Base-by-base conservation (phyloP, 2,329 filamentous ascomycete species). In the Sphaerulina musiva region DNA sequence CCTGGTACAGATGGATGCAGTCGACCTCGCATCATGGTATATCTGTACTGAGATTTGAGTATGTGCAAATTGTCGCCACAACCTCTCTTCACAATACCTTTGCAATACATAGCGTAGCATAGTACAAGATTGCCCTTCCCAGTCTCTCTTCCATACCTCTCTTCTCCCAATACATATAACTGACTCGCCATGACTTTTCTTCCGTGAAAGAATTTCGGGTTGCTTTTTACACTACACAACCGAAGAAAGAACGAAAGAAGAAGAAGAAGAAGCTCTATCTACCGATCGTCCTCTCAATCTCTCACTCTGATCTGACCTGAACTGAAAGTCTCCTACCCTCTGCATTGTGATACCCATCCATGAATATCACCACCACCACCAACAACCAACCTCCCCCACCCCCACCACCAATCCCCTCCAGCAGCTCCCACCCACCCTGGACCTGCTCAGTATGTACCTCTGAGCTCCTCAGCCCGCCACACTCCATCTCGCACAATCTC, bases 371-470 rank as follows among this genome's bases (percentile, higher is more conserved):
- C 34, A n/a, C 7, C 34, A 10, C 10, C 4, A 11, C 48, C 48
- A 38, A 20, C 45, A 23, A 42, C 48, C 1, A 40, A 0, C 34
- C 34, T 8, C 10, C 32, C 4, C 34, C 34, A 10, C 10, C 34
- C 3, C 34, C 34, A 11, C 10, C 10, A 11, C 48, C 48, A 38
- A 20, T 51, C 23, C 41, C 48, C 2, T 51, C 48, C 14, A 46
- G 48, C 48, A 51, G 48, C 29, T 20, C 40, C 3, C 14, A 12
- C 3, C 48, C 41, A 14, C 46, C 48, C 12, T 51, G 48, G 48
- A 53, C 45, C 3, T 53, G 51, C 31, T 34, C 44, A 20, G 51
- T 53, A 5, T 53, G 51, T 29, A 48, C 51, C 6, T 53, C 43
- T 1, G 44, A 47, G 10, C 38, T 53, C 12, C 51, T 47, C 4